Evolutionary conservation across 805 yeast genomes (phyloP), one percentile per base, ranked within the genome.

Genomic region (Monosporozyma servazzii): DNA sequence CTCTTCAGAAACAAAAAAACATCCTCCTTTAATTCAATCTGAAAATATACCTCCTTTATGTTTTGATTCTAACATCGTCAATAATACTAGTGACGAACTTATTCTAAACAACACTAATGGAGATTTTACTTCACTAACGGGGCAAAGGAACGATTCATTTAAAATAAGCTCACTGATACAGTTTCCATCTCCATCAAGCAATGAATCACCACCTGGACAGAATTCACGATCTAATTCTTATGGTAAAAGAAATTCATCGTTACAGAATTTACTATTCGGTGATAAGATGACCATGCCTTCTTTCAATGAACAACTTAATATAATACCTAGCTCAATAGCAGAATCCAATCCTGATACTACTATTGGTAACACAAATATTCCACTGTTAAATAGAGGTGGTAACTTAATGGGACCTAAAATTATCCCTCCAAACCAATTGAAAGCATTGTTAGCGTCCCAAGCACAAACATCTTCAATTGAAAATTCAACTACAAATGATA

Each of bases 241-340:
- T 13, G 33, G 25, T 13, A 43, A 43, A 11, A 60, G 67, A n/a
- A 63, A 64, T 46, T 63, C 67, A 3, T 63, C 63, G 9, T 56
- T 65, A 4, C 56, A 66, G 50, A 40, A 48, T 29, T 10, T 48
- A 13, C 29, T 42, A 8, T 43, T 43, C 17, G 36, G 36, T 6
- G 46, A 43, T 18, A 43, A 43, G 31, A 29, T 21, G 27, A 45
- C 20, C 2, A 23, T 10, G 31, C 36, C 46, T 10, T 10, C 5
- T n/a, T 25, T 18, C 21, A 17, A 25, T 10, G 46, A 43, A 25
- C 27, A 42, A 18, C 11, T 11, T 23, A 27, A 42, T 17, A n/a
- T 40, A 11, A 15, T 8, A 15, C 29, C 30, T 23, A 30, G 15
- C 5, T 7, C 17, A 13, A n/a, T 33, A 11, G 18, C 37, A 33